phyloP scores from a whole-genome alignment of 2,329 filamentous ascomycete genomes.

The Penicillium italicum region DNA sequence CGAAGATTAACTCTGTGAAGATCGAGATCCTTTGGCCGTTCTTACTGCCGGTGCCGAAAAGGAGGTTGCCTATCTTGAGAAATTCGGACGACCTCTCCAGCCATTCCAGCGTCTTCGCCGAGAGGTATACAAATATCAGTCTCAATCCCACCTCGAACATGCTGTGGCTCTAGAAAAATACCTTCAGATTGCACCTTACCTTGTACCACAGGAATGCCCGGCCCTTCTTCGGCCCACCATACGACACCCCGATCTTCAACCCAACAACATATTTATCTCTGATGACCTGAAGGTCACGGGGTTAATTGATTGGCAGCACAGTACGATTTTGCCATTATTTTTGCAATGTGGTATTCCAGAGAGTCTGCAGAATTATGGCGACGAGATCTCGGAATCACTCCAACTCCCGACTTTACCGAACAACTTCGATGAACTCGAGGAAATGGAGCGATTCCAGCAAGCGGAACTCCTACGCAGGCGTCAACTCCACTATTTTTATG shows the following conservation, averaged over 20 bases:
- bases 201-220: background rate
- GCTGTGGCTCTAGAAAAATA: background rate
- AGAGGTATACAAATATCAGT: background rate
- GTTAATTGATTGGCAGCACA: background rate
- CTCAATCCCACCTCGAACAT: background rate
- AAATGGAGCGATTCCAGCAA: background rate
- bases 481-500: background rate
- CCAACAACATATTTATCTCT: background rate
- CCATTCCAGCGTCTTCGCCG: background rate
- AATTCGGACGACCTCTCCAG: background rate
- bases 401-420: background rate
- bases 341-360: background rate
- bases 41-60: background rate
- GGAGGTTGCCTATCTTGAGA: background rate
- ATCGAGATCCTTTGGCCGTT: background rate
- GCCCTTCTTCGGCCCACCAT: background rate
- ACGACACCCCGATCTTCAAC: background rate
- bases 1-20: background rate
- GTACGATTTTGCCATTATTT: background rate
- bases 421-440: background rate
- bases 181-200: background rate
- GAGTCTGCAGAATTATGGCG: background rate
- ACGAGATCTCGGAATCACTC: background rate
- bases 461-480: background rate
- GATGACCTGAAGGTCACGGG: background rate